Evolutionary conservation across 306 rosid species (phyloP), one percentile per base, ranked within the genome.

Genomic region (Sechiopsis laciniata): DNA sequence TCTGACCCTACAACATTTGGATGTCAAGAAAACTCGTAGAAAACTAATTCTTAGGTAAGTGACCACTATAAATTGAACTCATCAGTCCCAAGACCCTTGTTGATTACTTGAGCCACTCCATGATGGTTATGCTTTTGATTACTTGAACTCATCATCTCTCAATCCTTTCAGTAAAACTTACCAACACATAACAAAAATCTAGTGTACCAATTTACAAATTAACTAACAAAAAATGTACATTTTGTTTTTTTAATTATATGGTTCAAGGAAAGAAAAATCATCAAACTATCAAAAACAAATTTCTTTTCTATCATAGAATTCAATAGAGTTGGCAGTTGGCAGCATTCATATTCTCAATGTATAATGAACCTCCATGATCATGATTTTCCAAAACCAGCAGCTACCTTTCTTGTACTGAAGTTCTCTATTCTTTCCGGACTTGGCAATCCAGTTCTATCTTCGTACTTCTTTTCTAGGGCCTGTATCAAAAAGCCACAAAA

Each of bases 361-460:
- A 19, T 11, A 50, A 3, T 10, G 53, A 78, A 46, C 76, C 74
- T 66, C 54, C 14, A 51, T 53, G 12, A 54, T 79, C 76, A 79
- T 22, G 64, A 78, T 84, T 88, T 90, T 78, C 98, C 96, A 80
- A 90, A 93, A 70, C 97, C 98, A 73, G 80, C 80, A 54, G 89
- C 83, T 26, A 90, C 83, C 78, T 83, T 83, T 85, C 80, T 86
- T 72, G 67, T 78, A 76, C 77, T 65, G 45, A 74, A 84, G 73
- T 77, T 79, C 80, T 85, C 88, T 21, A 93, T 72, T 85, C 80
- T 90, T 85, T 93, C 98, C 71, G 96, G 97, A 68, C 97, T 90
- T 55, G 85, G 83, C 6, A 84, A 56, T 80, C 92, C 96, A 72
- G 90, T 86, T 73, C 68, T 52, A 51, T 62, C 84, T 79, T 90